These are phyloP conservation scores for Neurospora hispaniola DNA, from an alignment of 495 filamentous ascomycete genomes.

Conservation along the genomic window DNA sequence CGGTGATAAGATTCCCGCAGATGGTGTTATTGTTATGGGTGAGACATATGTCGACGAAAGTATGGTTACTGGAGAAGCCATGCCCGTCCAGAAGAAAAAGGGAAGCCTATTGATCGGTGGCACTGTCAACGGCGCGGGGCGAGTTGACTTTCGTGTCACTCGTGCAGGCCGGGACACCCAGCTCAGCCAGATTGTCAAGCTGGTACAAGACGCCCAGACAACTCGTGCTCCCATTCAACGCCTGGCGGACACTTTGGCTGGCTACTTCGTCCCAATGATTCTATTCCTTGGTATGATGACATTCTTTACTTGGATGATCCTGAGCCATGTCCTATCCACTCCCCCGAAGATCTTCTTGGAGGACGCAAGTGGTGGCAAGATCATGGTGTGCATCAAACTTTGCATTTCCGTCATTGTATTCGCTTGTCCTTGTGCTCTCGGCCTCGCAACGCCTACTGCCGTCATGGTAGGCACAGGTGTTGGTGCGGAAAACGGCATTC, in stretches of 20 bases:
- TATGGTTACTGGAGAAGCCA: slow-evolving; percentile 96
- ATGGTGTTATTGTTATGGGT: slow-evolving; percentile 76
- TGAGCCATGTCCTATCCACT: slow-evolving; percentile 69
- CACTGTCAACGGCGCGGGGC: slow-evolving; percentile 87
- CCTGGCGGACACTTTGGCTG: slow-evolving; percentile 82
- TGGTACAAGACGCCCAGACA: slow-evolving; percentile 94
- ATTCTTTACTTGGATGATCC: slow-evolving; percentile 87
- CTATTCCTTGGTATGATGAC: slow-evolving; percentile 74
- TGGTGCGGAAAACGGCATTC: slow-evolving; percentile 91
- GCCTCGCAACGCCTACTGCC: slow-evolving; percentile 87
- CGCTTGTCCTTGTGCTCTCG: slow-evolving; percentile 91
- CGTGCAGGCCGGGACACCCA: slow-evolving; percentile 91
- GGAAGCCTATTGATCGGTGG: slow-evolving; percentile 80
- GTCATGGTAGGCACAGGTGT: slow-evolving; percentile 98
- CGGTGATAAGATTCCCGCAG: slow-evolving; percentile 93
- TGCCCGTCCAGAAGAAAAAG: slow-evolving; percentile 80
- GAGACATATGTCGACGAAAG: slow-evolving; percentile 94
- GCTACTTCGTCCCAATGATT: slow-evolving; percentile 89
- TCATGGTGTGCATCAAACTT: slow-evolving; percentile 95
- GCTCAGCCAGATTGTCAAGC: slow-evolving; percentile 91
- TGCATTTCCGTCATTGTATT: slow-evolving; percentile 99
- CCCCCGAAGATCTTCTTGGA: slow-evolving; percentile 87
- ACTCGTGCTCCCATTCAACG: slow-evolving; percentile 90
- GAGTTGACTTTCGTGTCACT: slow-evolving; percentile 87
- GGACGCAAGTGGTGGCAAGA: slow-evolving; percentile 67